These are phyloP conservation scores for Candida tallmaniae DNA, from an alignment of 805 yeast species.

Conservation along the genomic window DNA sequence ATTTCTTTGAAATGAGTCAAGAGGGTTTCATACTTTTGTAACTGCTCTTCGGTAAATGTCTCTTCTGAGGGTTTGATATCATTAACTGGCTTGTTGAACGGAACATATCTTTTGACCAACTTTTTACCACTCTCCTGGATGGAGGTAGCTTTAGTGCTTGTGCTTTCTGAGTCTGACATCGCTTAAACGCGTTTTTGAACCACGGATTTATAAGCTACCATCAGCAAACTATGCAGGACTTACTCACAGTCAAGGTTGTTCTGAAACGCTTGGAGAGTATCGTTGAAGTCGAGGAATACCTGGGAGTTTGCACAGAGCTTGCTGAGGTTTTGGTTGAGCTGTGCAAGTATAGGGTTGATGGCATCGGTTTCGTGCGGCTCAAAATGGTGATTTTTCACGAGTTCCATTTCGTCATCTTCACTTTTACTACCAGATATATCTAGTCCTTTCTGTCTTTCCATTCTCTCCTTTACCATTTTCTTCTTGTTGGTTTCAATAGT, in stretches of 20 bases:
- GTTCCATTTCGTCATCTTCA: not conserved
- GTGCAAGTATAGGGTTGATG: constrained; percentile 2
- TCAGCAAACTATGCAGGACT: too few relatives aligned
- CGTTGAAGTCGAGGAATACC: constrained; percentile 12
- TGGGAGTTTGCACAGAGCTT: constrained; percentile 4
- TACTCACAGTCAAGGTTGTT: constrained; percentile 12
- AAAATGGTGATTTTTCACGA: constrained; percentile 1
- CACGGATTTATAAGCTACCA: too few relatives aligned
- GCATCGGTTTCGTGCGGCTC: constrained; percentile 7
- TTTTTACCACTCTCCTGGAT: not conserved
- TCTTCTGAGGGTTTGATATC: constrained; percentile 28
- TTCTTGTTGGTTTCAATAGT: constrained; percentile 13
- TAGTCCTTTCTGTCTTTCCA: not conserved
- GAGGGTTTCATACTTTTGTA: constrained; percentile 26
- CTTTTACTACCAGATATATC: not conserved
- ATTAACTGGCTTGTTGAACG: constrained; percentile 36
- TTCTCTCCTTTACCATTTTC: constrained; percentile 13
- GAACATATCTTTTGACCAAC: constrained; percentile 26
- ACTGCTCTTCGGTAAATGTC: constrained; percentile 26
- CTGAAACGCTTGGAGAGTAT: constrained; percentile 16
- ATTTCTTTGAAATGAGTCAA: constrained; percentile 26
- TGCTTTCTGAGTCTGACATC: not conserved
- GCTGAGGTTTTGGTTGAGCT: constrained; percentile 4
- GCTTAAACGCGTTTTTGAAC: too few relatives aligned
- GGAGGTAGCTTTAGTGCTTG: not conserved